Base-by-base conservation (phyloP, 768 basidiomycete species). In the Tylopilus sp. region DNA sequence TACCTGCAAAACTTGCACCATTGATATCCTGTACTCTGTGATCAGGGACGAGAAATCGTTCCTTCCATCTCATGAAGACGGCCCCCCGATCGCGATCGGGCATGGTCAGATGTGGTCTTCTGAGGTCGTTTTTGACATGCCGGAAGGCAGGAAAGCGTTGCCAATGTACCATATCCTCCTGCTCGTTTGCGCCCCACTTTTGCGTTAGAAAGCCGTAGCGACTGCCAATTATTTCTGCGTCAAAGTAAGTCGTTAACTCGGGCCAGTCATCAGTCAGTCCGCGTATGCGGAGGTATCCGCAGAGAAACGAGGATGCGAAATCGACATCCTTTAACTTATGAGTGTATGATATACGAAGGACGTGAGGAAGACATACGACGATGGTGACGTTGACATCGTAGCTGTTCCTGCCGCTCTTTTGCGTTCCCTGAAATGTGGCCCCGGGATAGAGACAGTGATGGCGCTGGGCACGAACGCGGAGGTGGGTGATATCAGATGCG, bases 11-110 rank as follows among this genome's bases (percentile, higher is more conserved):
- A 66, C 90, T 92, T 20, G 94, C 94, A 40, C 94, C 94, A 61
- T 83, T 91, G 71, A 98, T 95, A 68, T 95, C 91, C 68, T 90
- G 85, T 26, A 95, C 90, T 52, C 85, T 82, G 71, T 95, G 91
- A 68, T 95, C 91, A 3, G 94, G 94, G n/a, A 98, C 90, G 47
- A 98, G 75, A 70, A 97, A 98, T 62, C 86, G 78, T 71, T 98
- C 95, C 71, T 98, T 98, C 88, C 93, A 95, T 54, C 95, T 78
- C 87, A 98, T 92, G 67, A 98, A 98, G 26, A 94, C 83, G 22
- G 86, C 86, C 1, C 86, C 86, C 44, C 86, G 79, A 61, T 88
- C 85, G 38, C 86, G 76, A 62, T 88, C 87, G 41, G 80, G 72
- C 63, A 95, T 85, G 38, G 88, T 91, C 68, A 91, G 62, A 55